Base-by-base conservation (phyloP, 1,139 yeast species). In the Suhomyces bolitotheri region DNA sequence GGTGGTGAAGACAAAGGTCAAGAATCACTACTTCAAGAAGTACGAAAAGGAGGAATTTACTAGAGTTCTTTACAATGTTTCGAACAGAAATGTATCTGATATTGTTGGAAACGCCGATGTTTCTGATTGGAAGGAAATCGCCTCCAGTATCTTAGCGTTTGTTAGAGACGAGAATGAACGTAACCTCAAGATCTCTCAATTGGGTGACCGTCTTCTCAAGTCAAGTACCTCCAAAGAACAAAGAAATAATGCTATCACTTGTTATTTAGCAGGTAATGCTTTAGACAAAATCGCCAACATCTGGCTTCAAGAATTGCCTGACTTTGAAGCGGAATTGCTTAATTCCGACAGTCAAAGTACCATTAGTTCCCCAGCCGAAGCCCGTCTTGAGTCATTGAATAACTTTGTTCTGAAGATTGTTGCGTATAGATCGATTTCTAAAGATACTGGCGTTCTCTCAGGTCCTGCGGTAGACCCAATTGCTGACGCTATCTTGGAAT, bases 351-450 rank as follows among this genome's bases (percentile, higher is more conserved):
- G 66, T 22, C 51, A 54, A 12, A 46, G 52, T 1, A 64, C 62
- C 16, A 64, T 75, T 22, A 56, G 72, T 2, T 73, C 88, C n/a
- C 82, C 87, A 4, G 83, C 85, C 38, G 95, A 84, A 46, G 96
- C 96, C 14, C 89, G 90, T 55, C 80, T 84, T 48, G 84, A 79
- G 49, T 84, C 96, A 5, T 71, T 92, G 54, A 82, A 84, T 40
- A 81, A 78, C 50, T 84, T 89, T 56, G 85, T 88, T 39, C 95
- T 86, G 56, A 90, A 90, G 61, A 75, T 89, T 43, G 78, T 89
- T 22, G 80, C 86, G 16, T 86, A 83, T 59, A 77, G 87, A 49
- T 73, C 81, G 30, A 71, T 78, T 39, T 56, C 78, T 13, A 62
- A 68, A 24, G 47, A 61, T 15, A 51, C 59, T 10, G 70, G 73